Evolutionary conservation across 768 basidiomycete genomes (phyloP).

Genomic region (Boletus huronensis): DNA sequence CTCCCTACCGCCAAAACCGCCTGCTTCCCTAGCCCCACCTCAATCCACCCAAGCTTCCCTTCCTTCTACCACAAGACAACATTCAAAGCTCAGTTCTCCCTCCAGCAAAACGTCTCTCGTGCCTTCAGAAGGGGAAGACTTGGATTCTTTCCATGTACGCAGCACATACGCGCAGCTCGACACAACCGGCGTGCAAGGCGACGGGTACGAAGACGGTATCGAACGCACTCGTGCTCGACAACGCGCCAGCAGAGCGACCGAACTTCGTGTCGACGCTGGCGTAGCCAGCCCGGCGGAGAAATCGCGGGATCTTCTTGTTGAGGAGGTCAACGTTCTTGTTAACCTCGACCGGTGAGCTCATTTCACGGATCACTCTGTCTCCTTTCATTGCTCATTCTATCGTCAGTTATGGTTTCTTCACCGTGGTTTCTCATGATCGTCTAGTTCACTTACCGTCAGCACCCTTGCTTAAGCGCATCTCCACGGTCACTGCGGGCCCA

Average conservation of each 20-base stretch:
- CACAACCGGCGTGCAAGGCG: constrained; percentile 84
- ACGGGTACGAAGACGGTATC: constrained; percentile 91
- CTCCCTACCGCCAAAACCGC: constrained; percentile 16
- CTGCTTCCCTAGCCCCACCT: constrained; percentile 22
- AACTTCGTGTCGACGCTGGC: constrained; percentile 53
- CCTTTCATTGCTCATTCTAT: constrained; percentile 13
- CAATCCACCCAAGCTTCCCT: constrained; percentile 39
- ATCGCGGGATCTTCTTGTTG: constrained; percentile 60
- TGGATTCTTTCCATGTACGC: constrained; percentile 79
- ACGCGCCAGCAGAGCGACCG: constrained; percentile 52
- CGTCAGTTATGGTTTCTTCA: constrained; percentile 88
- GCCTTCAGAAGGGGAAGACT: constrained; percentile 76
- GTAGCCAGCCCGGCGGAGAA: constrained; percentile 58
- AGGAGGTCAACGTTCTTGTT: constrained; percentile 68
- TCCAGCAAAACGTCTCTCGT: constrained; percentile 59
- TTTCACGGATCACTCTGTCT: neutral
- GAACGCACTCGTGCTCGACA: constrained; percentile 85
- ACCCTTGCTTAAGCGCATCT: constrained; percentile 59
- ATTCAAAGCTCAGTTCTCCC: constrained; percentile 33
- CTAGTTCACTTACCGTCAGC: constrained; percentile 65
- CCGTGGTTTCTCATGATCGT: constrained; percentile 77
- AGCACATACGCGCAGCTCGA: constrained; percentile 91
- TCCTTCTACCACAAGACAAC: constrained; percentile 22
- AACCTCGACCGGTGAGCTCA: constrained; percentile 81
- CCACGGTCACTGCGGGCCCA: constrained; percentile 43